Base-by-base conservation (phyloP, 192 early-diverging fungal species). In the Jimgerdemannia flammicorona region DNA sequence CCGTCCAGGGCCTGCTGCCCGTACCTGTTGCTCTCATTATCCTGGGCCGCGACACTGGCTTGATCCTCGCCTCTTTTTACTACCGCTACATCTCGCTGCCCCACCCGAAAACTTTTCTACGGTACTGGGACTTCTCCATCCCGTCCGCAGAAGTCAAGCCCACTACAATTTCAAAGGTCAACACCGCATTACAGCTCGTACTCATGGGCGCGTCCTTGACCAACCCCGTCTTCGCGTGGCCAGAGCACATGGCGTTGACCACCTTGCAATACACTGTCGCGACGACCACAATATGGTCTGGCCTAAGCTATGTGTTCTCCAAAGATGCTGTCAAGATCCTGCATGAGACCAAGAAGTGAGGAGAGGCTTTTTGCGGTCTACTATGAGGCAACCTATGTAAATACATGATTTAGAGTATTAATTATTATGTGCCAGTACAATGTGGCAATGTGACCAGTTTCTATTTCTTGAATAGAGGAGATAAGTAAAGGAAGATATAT, bases 111-210 rank as follows among this genome's bases (percentile, higher is more conserved):
- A 96, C 96, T 1, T 81, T 91, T 43, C 72, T 66, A 4, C 85
- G 94, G 39, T 98, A 95, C 74, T 99, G 92, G 87, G 95, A 97
- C 79, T 86, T 97, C 20, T 91, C 94, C 2, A 91, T 98, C 40
- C 92, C 94, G 4, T 95, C 94, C 4, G 95, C 94, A 1, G 96
- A 99, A 84, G 95, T 99, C 6, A 83, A 86, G 11, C 96, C 97
- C 17, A 97, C 95, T 3, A 75, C 81, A 40, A 93, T 97, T 49
- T 95, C 94, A 84, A 98, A 97, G 83, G 79, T 93, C 73, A 98
- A 97, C 72, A 99, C 96, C 3, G 90, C 87, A 9, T 78, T 97
- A 20, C 97, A 99, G 80, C 85, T 99, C 43, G 71, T 78, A 6
- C 87, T 96, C 11, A 94, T 99, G 89, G 90, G 88, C 2, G 76